A percentile compares a stretch with the other conserved stretches of the same genome.
Evolutionary conservation across 2,329 filamentous ascomycete species (phyloP).

Genomic region (Calonectria pseudoreteaudii): DNA sequence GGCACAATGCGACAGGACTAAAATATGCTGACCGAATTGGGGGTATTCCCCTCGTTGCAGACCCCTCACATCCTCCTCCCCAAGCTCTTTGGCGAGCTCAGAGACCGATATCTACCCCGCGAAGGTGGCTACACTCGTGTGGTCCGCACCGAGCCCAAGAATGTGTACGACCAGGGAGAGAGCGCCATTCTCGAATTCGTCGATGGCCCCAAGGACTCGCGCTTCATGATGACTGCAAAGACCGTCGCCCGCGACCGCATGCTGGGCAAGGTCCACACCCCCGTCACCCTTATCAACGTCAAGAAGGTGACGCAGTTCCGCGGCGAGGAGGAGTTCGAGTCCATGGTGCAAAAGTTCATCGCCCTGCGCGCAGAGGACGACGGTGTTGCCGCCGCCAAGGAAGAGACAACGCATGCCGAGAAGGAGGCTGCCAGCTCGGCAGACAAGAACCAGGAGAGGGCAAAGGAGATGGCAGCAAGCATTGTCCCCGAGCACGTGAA

Average conservation of each 20-base stretch:
- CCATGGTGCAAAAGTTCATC: slow-evolving; percentile 64
- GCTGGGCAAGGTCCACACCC: slow-evolving; percentile 69
- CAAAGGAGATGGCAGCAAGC: slow-evolving; percentile 46
- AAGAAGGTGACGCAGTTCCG: slow-evolving; percentile 86
- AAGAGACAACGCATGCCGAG: slow-evolving; percentile 24
- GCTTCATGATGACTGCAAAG: slow-evolving; percentile 92
- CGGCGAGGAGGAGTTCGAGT: slow-evolving; percentile 76
- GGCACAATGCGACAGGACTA: neutral
- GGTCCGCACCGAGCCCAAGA: slow-evolving; percentile 88
- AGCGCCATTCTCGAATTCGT: slow-evolving; percentile 95
- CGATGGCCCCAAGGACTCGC: slow-evolving; percentile 92
- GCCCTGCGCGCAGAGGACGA: slow-evolving; percentile 37
- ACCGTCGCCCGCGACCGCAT: slow-evolving; percentile 76
- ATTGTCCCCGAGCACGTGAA: slow-evolving; percentile 45
- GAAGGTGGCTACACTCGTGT: slow-evolving; percentile 96
- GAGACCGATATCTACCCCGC: slow-evolving; percentile 80
- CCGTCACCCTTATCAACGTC: slow-evolving; percentile 82
- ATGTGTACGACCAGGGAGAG: slow-evolving; percentile 84
- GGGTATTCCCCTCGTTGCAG: slow-evolving; percentile 52
- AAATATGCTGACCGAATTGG: slow-evolving; percentile 25
- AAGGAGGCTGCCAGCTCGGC: slow-evolving; percentile 38
- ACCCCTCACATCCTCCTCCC: slow-evolving; percentile 77
- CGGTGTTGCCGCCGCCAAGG: slow-evolving; percentile 27
- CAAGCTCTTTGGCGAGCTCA: slow-evolving; percentile 88
- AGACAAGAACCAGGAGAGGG: slow-evolving; percentile 47